These are phyloP conservation scores for Acanthamoeba royreba DNA, from an alignment of 208 protist genomes.

Conservation along the genomic window DNA sequence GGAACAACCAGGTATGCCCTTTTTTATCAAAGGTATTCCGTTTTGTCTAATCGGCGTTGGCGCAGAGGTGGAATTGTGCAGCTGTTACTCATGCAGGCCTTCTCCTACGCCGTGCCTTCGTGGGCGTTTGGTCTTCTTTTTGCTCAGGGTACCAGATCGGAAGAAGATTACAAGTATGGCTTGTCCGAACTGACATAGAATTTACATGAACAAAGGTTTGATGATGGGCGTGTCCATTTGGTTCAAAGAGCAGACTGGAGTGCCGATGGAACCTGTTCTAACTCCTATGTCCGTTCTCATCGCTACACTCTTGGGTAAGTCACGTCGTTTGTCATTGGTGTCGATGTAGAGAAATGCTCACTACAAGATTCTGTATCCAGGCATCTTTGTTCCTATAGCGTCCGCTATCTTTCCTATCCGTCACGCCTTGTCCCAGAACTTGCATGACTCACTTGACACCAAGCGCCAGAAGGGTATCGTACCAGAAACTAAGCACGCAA, in stretches of 20 bases:
- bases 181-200: too few relatives aligned
- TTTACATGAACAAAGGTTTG: too few relatives aligned
- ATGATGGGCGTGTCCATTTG: slow-evolving; percentile 68
- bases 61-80: slow-evolving; percentile 51
- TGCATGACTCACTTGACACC: slow-evolving; percentile 87
- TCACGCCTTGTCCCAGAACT: slow-evolving; percentile 74
- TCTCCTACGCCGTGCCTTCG: slow-evolving; percentile 63
- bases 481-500: not conserved
- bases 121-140: slow-evolving; percentile 51
- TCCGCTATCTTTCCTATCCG: slow-evolving; percentile 87
- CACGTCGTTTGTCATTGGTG: not conserved
- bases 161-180: too few relatives aligned
- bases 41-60: not conserved
- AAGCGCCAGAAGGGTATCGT: slow-evolving; percentile 75
- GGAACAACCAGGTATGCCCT: slow-evolving; percentile 56
- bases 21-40: not conserved
- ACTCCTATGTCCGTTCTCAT: not conserved
- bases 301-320: not conserved
- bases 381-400: slow-evolving; percentile 84
- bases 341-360: not conserved
- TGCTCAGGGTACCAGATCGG: slow-evolving; percentile 61
- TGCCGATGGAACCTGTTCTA: slow-evolving; percentile 65
- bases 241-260: slow-evolving; percentile 62
- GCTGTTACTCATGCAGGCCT: slow-evolving; percentile 65
- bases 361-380: slow-evolving; percentile 47